A percentile compares a stretch with the other conserved stretches of the same genome.
Evolutionary conservation across 1,284 basidiomycete genomes (phyloP).

Genomic region (Cutaneotrichosporon arboriforme): DNA sequence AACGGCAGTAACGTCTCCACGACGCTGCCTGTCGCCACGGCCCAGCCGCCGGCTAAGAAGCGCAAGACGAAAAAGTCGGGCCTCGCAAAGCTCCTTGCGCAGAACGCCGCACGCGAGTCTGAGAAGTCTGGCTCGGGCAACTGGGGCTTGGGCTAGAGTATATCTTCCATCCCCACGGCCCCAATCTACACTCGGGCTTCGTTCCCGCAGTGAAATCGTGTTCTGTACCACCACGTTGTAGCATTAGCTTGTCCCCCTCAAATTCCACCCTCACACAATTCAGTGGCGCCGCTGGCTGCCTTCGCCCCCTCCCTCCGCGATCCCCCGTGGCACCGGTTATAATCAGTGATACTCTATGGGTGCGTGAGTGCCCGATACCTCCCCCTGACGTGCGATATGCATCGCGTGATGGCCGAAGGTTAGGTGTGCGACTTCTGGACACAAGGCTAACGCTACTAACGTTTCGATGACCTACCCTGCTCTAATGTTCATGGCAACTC

Average conservation of each 20-base stretch:
- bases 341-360: no score
- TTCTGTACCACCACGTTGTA: background rate
- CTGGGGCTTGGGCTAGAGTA: slow-evolving; percentile 28
- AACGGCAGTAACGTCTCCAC: slow-evolving; percentile 4
- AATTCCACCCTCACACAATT: background rate
- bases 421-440: no score
- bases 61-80: slow-evolving; percentile 42
- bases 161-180: no score
- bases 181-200: background rate
- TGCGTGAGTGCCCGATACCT: no score
- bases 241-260: background rate
- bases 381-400: no score
- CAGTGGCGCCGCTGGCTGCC: no score
- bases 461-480: no score
- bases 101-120: slow-evolving; percentile 38
- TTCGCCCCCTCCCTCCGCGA: no score
- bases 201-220: background rate
- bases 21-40: background rate
- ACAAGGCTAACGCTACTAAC: no score
- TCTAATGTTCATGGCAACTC: no score
- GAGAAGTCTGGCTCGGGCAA: slow-evolving; percentile 21
- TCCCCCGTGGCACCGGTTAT: no score
- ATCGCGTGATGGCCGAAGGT: no score
- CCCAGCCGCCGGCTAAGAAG: slow-evolving; percentile 25
- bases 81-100: slow-evolving; percentile 42